Evolutionary conservation across 2,329 filamentous ascomycete genomes (phyloP), one percentile per base, ranked within the genome.

Genomic region (Aspergillus fumigatus): DNA sequence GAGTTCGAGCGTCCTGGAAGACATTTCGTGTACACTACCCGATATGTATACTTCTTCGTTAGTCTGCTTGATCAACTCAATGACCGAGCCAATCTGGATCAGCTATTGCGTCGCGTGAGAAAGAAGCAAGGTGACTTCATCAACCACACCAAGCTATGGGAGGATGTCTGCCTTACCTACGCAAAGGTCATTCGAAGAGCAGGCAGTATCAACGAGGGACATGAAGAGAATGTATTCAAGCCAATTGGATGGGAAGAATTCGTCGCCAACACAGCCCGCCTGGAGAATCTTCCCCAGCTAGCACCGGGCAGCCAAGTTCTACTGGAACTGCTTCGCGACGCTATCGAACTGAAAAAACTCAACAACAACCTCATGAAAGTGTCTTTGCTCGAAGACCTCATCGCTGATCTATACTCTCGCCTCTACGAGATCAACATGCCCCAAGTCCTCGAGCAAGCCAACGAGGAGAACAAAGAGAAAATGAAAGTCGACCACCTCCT

Each of bases 301-400:
- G 76, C 79, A 3, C 68, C 77, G 2, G 77, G 79, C 0, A 73
- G 70, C 56, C 70, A 68, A 0, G 73, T 78, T 0, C 78, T 81
- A 3, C 73, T 89, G 2, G 86, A 88, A 54, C 77, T 87, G 6
- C 77, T 90, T 10, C 80, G 84, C 45, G 87, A 90, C 60, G 82
- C 84, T 1, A 78, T 87, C 26, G 88, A 90, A 63, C 75, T 90
- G 35, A 89, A 89, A 68, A 88, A 86, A 70, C 82, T 97, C 48
- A 99, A 99, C 69, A 87, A 88, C 43, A 88, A 88, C 49, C 80
- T 96, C 7, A 94, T 95, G 83, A 97, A 96, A 73, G 84, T 88
- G 0, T 84, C 86, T 0, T 81, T 87, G 9, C 93, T 97, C 48
- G 94, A 99, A 66, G 94, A 99, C 67, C 82, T 97, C n/a, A 89